These are phyloP conservation scores for Neurospora sp. DNA, from an alignment of 495 filamentous ascomycete species.

Conservation along the genomic window DNA sequence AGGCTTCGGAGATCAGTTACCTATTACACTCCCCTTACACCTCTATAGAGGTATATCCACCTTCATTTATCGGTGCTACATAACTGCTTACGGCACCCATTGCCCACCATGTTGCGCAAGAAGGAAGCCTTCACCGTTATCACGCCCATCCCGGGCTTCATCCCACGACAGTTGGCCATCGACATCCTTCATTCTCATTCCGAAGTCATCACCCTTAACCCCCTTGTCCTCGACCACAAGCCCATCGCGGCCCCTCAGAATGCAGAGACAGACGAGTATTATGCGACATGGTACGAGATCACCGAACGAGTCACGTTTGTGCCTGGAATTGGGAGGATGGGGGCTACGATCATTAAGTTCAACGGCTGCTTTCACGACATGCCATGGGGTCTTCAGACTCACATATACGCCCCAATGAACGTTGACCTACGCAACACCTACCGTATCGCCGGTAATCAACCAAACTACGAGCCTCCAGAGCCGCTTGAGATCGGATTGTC, in stretches of 20 bases:
- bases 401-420: constrained; percentile 57
- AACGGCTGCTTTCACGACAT: constrained; percentile 68
- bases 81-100: background rate
- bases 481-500: constrained; percentile 45
- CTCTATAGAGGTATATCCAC: background rate
- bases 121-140: constrained; percentile 39
- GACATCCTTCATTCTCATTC: constrained; percentile 46
- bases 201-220: constrained; percentile 69
- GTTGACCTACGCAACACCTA: constrained; percentile 43
- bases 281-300: constrained; percentile 61
- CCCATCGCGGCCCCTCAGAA: constrained; percentile 52
- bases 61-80: background rate
- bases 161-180: constrained; percentile 37
- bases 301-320: constrained; percentile 56
- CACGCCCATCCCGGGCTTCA: constrained; percentile 39
- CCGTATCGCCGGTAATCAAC: constrained; percentile 49
- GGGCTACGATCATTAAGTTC: constrained; percentile 56
- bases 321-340: constrained; percentile 49
- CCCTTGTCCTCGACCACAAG: constrained; percentile 57
- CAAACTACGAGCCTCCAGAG: constrained; percentile 49
- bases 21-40: background rate
- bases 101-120: constrained; percentile 34
- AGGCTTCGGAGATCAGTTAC: background rate
- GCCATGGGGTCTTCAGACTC: constrained; percentile 59
- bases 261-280: constrained; percentile 58